phyloP scores from a whole-genome alignment of 805 yeast genomes.

The Kodamaea nitidulidarum region DNA sequence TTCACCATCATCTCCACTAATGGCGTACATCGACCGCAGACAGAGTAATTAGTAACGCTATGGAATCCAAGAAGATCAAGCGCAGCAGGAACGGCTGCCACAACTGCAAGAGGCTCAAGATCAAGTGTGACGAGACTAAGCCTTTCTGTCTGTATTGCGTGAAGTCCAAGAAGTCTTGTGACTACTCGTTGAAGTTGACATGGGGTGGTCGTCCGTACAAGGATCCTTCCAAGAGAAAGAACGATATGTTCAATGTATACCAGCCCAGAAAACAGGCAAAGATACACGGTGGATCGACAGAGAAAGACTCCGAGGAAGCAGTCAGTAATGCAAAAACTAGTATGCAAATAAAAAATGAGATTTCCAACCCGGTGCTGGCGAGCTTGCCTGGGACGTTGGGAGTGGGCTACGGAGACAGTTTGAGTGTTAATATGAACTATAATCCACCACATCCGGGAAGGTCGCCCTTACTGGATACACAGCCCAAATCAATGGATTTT shows the following conservation, averaged over 20 bases:
- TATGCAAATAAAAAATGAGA: no score
- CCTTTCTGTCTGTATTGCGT: conserved; percentile 60
- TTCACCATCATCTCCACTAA: neutral
- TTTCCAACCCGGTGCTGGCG: no score
- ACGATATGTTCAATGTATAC: neutral
- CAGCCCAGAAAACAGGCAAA: neutral
- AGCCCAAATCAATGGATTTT: no score
- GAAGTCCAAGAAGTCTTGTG: conserved; percentile 48
- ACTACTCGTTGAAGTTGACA: conserved; percentile 56
- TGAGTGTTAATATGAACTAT: no score
- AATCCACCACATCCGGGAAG: no score
- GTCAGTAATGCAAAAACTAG: no score
- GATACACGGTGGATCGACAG: neutral
- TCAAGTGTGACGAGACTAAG: conserved; percentile 66
- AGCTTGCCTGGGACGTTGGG: no score
- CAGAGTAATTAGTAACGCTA: neutral
- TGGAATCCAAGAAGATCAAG: conserved; percentile 20
- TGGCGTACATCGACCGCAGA: no score
- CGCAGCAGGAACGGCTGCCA: conserved; percentile 60
- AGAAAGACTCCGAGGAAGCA: no score
- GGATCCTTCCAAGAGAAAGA: conserved; percentile 30
- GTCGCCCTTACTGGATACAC: no score
- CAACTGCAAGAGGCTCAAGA: conserved; percentile 55
- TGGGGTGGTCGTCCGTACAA: conserved; percentile 77
- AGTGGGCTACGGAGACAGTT: no score